These are phyloP conservation scores for Solanum megistacrolobum DNA, from an alignment of 257 asterid genomes.

Conservation along the genomic window DNA sequence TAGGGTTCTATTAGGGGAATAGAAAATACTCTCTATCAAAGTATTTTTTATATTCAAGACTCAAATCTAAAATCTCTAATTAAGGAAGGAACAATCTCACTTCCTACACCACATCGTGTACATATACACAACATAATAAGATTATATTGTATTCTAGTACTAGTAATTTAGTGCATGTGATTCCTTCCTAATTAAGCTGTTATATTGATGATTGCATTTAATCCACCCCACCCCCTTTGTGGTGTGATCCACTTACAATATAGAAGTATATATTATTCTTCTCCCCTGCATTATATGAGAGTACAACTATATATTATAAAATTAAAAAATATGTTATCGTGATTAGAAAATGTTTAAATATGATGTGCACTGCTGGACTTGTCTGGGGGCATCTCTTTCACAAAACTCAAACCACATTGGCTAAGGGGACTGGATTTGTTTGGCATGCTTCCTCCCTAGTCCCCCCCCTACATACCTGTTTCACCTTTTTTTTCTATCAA, in stretches of 20 bases:
- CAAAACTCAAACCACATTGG: slow-evolving; percentile 42
- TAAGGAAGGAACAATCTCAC: too few species aligned
- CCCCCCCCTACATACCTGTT: neutral
- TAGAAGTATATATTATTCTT: neutral
- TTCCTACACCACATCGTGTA: accelerated
- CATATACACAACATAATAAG: neutral
- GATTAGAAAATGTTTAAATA: neutral
- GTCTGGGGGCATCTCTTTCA: slow-evolving; percentile 61
- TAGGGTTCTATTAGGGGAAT: accelerated
- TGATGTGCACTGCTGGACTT: slow-evolving; percentile 37
- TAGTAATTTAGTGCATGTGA: slow-evolving; percentile 36
- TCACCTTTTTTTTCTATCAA: slow-evolving; percentile 1
- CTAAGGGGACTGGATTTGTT: slow-evolving; percentile 59
- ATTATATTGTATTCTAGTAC: neutral
- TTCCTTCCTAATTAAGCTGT: slow-evolving; percentile 40
- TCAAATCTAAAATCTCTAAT: accelerated
- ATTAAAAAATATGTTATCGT: neutral
- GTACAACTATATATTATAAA: neutral
- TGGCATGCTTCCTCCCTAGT: slow-evolving; percentile 46
- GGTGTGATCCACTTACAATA: slow-evolving; percentile 31
- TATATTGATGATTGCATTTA: slow-evolving; percentile 27
- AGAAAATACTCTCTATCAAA: too few species aligned
- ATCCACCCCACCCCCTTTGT: neutral
- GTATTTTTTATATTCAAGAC: too few species aligned
- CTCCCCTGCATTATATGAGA: neutral